Base-by-base conservation (phyloP, 2,329 filamentous ascomycete species). In the Alternaria arbusti region DNA sequence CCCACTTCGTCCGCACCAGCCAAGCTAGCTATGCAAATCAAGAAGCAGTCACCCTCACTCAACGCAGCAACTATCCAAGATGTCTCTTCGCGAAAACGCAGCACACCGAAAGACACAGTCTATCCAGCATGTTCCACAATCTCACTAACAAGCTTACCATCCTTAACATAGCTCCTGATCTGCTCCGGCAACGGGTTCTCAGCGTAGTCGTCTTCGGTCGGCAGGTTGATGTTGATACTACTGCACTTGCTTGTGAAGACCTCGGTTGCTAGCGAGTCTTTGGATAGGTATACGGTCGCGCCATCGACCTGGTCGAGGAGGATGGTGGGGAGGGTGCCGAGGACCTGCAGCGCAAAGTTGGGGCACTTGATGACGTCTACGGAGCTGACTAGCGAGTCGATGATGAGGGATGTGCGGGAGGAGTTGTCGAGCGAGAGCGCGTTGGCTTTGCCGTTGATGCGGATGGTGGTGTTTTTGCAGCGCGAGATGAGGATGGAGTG, bases 391-490 rank as follows among this genome's bases (percentile, higher is more conserved):
- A 98, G 89, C 1, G 90, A 92, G 73, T 98, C 95, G 57, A 98
- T 87, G 55, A 98, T 89, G 57, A 99, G 87, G 26, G 93, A 96
- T 17, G 96, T 85, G 54, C 93, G 90, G 50, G 86, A 88, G 59
- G 91, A 95, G 83, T 97, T 97, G 82, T 98, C 96, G 71, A 98
- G 87, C 6, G 94, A 95, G 66, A 99, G 92, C n/a, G 96, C 94
- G 78, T 99, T 99, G 61, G 93, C 94, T 82, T 99, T 99, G 81
- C 93, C 94, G 76, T 89, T 91, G 76, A 99, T 84, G 71, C 96
- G 91, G 74, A 99, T 87, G 23, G 94, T 96, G 6, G 92, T 92
- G 82, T 96, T 96, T 82, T 89, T 94, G 86, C 95, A 98, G 72
- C 92, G 91, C 75, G 91, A 93, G 79, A 99, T 96, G 69, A 98